Conservation (phyloP, 202 grass and related monocot species). For the Hordeum pubiflorum region DNA sequence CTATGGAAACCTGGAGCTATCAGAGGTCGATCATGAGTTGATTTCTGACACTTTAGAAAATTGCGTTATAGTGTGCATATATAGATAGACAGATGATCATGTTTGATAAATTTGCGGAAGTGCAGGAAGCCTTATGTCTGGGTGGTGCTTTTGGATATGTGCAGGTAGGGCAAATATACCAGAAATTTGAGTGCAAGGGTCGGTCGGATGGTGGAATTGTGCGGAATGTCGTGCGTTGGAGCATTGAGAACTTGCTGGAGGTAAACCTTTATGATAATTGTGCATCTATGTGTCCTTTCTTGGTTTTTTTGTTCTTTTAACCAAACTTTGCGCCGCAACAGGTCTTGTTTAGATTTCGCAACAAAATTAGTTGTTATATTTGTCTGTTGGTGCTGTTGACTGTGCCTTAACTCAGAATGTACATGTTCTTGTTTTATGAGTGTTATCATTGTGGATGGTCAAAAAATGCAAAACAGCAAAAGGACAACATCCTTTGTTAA, state of each 20-base stretch:
- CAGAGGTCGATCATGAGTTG: neutral
- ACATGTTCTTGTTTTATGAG: neutral
- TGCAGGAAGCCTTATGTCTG: neutral
- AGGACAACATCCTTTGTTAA: neutral
- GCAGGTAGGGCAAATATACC: constrained; percentile 90
- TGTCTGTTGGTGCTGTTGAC: neutral
- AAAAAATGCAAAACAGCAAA: neutral
- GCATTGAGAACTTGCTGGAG: constrained; percentile 73
- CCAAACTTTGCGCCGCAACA: neutral
- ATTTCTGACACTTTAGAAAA: neutral
- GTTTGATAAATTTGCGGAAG: neutral
- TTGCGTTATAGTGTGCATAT: neutral
- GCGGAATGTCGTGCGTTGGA: constrained; percentile 90
- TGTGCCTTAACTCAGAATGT: neutral
- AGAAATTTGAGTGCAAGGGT: constrained; percentile 92
- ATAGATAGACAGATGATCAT: neutral
- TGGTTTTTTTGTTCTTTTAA: neutral
- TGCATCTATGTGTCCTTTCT: neutral
- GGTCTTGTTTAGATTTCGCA: neutral
- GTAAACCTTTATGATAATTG: constrained; percentile 28
- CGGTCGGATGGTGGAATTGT: constrained; percentile 51
- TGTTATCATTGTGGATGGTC: neutral
- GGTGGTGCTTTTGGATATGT: constrained; percentile 3
- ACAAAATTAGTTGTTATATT: neutral
- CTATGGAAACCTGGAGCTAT: neutral